Evolutionary conservation across 805 yeast species (phyloP).

Genomic region (Cyberlindnera petersonii): DNA sequence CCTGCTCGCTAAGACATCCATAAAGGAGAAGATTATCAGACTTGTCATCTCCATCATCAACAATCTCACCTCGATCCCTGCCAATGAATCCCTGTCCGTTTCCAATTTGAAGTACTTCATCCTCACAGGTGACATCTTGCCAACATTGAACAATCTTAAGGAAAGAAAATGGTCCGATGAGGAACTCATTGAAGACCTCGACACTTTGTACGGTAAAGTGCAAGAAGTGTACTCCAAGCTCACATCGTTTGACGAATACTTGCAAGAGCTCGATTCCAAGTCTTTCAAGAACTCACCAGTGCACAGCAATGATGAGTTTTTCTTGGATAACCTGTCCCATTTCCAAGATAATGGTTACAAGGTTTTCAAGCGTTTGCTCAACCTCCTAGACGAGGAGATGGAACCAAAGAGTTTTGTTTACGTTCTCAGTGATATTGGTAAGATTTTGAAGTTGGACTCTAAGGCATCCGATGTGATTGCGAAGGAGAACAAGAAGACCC

Average conservation of each 20-base stretch:
- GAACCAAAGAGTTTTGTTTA: constrained; percentile 47
- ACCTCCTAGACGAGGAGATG: constrained; percentile 41
- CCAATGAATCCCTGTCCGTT: constrained; percentile 34
- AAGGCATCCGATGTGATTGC: constrained; percentile 54
- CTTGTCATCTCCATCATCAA: constrained; percentile 71
- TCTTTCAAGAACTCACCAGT: constrained; percentile 87
- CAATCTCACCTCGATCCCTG: constrained; percentile 47
- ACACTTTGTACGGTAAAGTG: constrained; percentile 51
- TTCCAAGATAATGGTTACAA: constrained; percentile 80
- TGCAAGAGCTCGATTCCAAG: constrained; percentile 76
- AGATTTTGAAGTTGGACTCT: constrained; percentile 57
- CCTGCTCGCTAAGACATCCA: constrained; percentile 67
- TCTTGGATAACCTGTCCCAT: constrained; percentile 75
- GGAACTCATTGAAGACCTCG: constrained; percentile 75
- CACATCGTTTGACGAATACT: constrained; percentile 90
- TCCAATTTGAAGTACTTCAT: constrained; percentile 61
- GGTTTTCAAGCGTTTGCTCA: constrained; percentile 58
- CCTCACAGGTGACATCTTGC: constrained; percentile 71
- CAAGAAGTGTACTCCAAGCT: constrained; percentile 70
- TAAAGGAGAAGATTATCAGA: constrained; percentile 89
- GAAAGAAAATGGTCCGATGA: constrained; percentile 95
- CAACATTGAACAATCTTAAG: constrained; percentile 60
- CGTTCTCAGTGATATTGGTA: constrained; percentile 63
- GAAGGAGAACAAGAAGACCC: constrained; percentile 61
- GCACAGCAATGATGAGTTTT: constrained; percentile 82